A percentile compares a stretch with the other conserved stretches of the same genome.
phyloP scores from a whole-genome alignment of 139 green algal genomes.

The Eudorina sp. region DNA sequence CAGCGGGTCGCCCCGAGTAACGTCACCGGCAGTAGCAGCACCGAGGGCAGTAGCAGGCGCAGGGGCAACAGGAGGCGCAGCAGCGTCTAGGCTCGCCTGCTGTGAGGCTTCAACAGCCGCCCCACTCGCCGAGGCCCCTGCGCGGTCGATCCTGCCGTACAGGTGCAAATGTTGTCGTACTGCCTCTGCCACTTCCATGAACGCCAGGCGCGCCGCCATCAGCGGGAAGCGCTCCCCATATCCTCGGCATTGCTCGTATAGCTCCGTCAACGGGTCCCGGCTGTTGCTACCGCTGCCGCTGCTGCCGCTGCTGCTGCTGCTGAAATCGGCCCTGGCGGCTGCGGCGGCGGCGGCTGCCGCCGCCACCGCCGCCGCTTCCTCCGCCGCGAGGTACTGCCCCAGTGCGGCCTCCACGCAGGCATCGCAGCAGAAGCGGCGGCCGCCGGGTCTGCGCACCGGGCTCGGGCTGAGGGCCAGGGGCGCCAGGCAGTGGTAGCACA shows the following conservation, averaged over 20 bases:
- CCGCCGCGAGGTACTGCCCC: neutral
- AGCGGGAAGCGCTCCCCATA: slow-evolving; percentile 34
- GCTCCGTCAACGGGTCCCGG: neutral
- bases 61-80: neutral
- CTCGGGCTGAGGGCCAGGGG: neutral
- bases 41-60: neutral
- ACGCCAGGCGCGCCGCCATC: slow-evolving; percentile 30
- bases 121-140: too few species aligned
- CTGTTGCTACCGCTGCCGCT: too few species aligned
- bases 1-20: slow-evolving; percentile 13
- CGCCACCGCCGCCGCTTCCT: slow-evolving; percentile 21
- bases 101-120: too few species aligned
- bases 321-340: neutral
- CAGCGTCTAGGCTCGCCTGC: too few species aligned
- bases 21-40: neutral
- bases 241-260: slow-evolving; percentile 26
- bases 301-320: too few species aligned
- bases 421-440: slow-evolving; percentile 33
- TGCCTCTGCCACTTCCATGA: neutral
- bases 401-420: neutral
- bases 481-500: slow-evolving; percentile 46
- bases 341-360: neutral
- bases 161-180: neutral
- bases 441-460: neutral
- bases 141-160: too few species aligned